phyloP scores from a whole-genome alignment of 2,329 filamentous ascomycete genomes.

The Aspergillus candidus region DNA sequence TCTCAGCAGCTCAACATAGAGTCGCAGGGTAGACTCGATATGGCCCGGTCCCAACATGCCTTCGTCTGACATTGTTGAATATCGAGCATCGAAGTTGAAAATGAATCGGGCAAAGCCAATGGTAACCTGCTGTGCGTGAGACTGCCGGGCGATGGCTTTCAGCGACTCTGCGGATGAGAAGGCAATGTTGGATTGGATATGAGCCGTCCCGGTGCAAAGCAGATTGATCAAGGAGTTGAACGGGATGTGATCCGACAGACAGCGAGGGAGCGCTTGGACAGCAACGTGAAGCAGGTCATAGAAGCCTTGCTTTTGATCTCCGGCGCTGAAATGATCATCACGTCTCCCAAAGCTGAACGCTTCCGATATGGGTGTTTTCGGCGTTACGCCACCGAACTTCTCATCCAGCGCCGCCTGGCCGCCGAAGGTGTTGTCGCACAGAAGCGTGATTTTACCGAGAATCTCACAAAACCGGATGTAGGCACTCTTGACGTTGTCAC shows the following conservation, averaged over 20 bases:
- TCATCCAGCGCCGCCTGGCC: slow-evolving; percentile 93
- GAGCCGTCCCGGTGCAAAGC: slow-evolving; percentile 91
- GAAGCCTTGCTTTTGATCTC: slow-evolving; percentile 87
- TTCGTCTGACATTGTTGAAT: slow-evolving; percentile 96
- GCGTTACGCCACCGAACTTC: slow-evolving; percentile 79
- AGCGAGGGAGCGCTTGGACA: slow-evolving; percentile 91
- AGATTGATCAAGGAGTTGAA: slow-evolving; percentile 93
- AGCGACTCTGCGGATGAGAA: slow-evolving; percentile 85
- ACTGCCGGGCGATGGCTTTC: slow-evolving; percentile 90
- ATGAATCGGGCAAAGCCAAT: slow-evolving; percentile 97
- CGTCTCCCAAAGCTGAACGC: slow-evolving; percentile 84
- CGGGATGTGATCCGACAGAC: slow-evolving; percentile 80
- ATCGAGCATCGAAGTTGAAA: slow-evolving; percentile 96
- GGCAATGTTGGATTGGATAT: slow-evolving; percentile 88
- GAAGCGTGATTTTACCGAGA: slow-evolving; percentile 87
- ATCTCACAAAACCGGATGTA: slow-evolving; percentile 93
- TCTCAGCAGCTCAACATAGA: slow-evolving; percentile 88
- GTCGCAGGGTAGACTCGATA: slow-evolving; percentile 84
- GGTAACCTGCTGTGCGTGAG: slow-evolving; percentile 88
- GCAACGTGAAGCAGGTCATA: slow-evolving; percentile 94
- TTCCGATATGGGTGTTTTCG: slow-evolving; percentile 91
- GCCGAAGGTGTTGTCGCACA: slow-evolving; percentile 95
- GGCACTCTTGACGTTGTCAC: slow-evolving; percentile 73
- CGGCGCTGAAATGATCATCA: slow-evolving; percentile 66
- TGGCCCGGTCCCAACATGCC: slow-evolving; percentile 91